Conservation (phyloP, 2,329 filamentous ascomycete species). For the Trichothecium roseum region DNA sequence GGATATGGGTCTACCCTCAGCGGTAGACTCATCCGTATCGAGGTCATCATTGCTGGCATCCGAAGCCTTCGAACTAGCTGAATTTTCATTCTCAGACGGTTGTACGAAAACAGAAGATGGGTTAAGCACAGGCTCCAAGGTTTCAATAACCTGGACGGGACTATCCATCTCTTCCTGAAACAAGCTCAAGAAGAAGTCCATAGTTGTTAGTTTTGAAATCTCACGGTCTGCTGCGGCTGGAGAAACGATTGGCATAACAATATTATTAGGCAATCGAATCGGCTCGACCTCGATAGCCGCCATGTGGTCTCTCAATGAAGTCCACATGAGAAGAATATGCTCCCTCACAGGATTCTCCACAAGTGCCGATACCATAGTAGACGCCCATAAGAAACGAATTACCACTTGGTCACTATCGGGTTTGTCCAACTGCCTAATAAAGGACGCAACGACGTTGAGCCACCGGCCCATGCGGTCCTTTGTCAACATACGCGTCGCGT, state of each 20-base stretch:
- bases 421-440: conserved; percentile 25
- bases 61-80: conserved; percentile 5
- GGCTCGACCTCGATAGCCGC: conserved; percentile 26
- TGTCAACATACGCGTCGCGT: conserved; percentile 35
- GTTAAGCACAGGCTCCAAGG: conserved; percentile 83
- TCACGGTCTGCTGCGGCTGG: conserved; percentile 77
- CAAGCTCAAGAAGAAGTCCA: conserved; percentile 88
- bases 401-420: conserved; percentile 27
- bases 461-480: conserved; percentile 40
- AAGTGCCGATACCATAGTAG: conserved; percentile 41
- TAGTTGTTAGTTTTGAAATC: conserved; percentile 83
- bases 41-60: conserved; percentile 5
- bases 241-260: conserved; percentile 80
- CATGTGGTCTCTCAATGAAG: conserved; percentile 43
- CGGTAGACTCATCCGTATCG: conserved; percentile 10
- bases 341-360: conserved; percentile 43
- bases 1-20: conserved; percentile 28
- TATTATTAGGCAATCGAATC: conserved; percentile 69
- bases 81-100: not conserved
- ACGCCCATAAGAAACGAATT: conserved; percentile 47
- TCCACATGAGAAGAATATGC: conserved; percentile 48
- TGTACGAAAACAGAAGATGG: conserved; percentile 43
- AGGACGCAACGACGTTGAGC: conserved; percentile 37
- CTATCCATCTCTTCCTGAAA: conserved; percentile 77
- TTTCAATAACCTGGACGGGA: conserved; percentile 79